Evolutionary conservation across 306 rosid species (phyloP), one percentile per base, ranked within the genome.

Genomic region (Prosopis cineraria): DNA sequence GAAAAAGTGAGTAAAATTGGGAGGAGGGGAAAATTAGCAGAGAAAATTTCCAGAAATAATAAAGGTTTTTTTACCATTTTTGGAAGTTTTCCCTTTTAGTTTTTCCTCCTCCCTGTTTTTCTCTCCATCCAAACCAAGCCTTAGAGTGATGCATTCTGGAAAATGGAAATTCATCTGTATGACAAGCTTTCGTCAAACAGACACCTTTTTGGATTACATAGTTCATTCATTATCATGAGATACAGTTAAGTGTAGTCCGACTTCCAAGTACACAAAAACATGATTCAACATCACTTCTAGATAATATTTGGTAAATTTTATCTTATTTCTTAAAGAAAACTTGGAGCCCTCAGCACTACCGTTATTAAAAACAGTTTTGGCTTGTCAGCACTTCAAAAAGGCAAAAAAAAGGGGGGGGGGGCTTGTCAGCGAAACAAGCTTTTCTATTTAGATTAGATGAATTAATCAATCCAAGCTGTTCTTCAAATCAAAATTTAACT

Each of bases 121-220:
- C n/a, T n/a, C n/a, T n/a, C n/a, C n/a, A n/a, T n/a, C n/a, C n/a
- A n/a, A n/a, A n/a, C n/a, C n/a, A n/a, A n/a, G n/a, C n/a, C n/a
- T n/a, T 41, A 30, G 34, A 56, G 65, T 65, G 68, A 68, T 76
- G 70, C 79, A 31, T 45, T 47, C 65, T 40, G 33, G 31, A 22
- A 56, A 56, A 56, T 56, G 63, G 33, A 56, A 40, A 64, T 31
- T 75, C 56, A 64, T 63, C 72, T 56, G 41, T 22, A 55, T 75
- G 73, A 24, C 68, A 71, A 37, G 50, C 58, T 29, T 36, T 48
- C 34, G 3, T 24, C 10, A 24, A 56, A 56, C 16, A 13, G 47
- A 65, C 50, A 4, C 72, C 68, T 80, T 74, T 75, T 56, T 29
- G 67, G 68, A 80, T 64, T 55, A 22, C 13, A 9, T 47, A 6